Evolutionary conservation across 78 protist species (phyloP), one percentile per base, ranked within the genome.

Genomic region (Tieghemostelium lacteum): DNA sequence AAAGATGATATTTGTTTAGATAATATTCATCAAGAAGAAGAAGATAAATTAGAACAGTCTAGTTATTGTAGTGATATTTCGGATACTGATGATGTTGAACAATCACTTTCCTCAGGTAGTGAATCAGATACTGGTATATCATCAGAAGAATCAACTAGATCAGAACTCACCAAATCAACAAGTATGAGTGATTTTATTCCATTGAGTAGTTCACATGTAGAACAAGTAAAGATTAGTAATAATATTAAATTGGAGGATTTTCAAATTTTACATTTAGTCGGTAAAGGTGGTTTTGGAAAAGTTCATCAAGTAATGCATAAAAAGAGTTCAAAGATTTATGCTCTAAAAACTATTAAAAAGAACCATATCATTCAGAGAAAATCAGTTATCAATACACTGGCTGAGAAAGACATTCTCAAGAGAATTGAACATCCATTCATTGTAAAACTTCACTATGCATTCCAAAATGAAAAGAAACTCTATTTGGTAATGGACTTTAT

Each of bases 371-470:
- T 80, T 45, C 45, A 58, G 31, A 60, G 33, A 22, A 75, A 75
- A 24, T 63, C 74, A 50, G 95, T 93, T 8, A 24, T 33, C 6
- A 98, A 97, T 87, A 97, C 98, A 36, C 22, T 86, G 24, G 75
- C 98, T 2, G 98, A 96, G 73, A 96, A 96, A 67, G 76, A 78
- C 45, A 96, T 97, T 49, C 78, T 97, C 4, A 87, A 91, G 19
- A 80, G 24, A 34, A 95, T 97, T 42, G 57, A 65, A 28, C 92
- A 85, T 39, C 98, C 98, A 26, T 97, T 97, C 86, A 94, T 98
- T 54, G 98, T 98, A 1, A 26, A 42, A 28, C 74, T 98, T 20
- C 93, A 96, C 33, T 96, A 95, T 74, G 96, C 98, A 0, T 98
- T 98, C 92, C 99, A 98, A 76, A 64, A 50, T 73, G 94, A 42